A percentile compares a stretch with the other conserved stretches of the same genome.
Evolutionary conservation across 2,329 filamentous ascomycete genomes (phyloP).

Genomic region (Neonectria punicea): DNA sequence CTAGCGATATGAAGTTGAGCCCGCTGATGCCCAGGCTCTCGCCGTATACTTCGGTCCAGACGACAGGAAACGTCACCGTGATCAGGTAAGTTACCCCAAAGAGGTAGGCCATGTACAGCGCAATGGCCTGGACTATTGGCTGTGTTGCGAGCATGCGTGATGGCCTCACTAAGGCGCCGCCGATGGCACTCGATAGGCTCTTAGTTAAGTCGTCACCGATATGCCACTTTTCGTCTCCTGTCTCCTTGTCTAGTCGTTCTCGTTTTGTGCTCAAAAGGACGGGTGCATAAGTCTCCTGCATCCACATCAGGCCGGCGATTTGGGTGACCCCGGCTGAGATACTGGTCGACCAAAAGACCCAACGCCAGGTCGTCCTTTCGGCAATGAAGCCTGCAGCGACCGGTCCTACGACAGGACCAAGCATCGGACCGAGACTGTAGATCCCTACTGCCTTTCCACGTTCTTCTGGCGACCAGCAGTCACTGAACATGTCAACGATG

Average conservation of each 20-base stretch:
- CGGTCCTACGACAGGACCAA: slow-evolving; percentile 61
- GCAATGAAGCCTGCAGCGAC: slow-evolving; percentile 49
- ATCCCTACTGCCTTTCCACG: slow-evolving; percentile 71
- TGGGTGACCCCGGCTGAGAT: slow-evolving; percentile 40
- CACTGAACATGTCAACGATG: slow-evolving; percentile 48
- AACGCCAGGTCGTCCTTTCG: slow-evolving; percentile 48
- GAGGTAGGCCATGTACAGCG: slow-evolving; percentile 58
- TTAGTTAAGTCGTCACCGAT: not conserved
- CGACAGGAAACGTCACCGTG: slow-evolving; percentile 59
- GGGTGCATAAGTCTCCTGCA: slow-evolving; percentile 45
- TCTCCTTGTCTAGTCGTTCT: slow-evolving; percentile 15
- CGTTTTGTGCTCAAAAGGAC: slow-evolving; percentile 33
- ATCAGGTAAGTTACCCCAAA: slow-evolving; percentile 64
- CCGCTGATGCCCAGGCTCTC: slow-evolving; percentile 56
- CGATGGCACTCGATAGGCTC: slow-evolving; percentile 10
- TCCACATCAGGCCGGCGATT: slow-evolving; percentile 40
- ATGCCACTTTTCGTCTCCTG: slow-evolving; percentile 15
- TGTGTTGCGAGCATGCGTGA: slow-evolving; percentile 58
- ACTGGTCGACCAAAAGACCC: slow-evolving; percentile 49
- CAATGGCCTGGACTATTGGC: slow-evolving; percentile 59
- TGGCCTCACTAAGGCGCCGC: slow-evolving; percentile 52
- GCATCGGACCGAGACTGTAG: slow-evolving; percentile 69
- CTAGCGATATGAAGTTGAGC: slow-evolving; percentile 61
- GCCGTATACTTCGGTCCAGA: slow-evolving; percentile 57
- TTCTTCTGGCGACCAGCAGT: slow-evolving; percentile 68